phyloP scores from a whole-genome alignment of 2,329 filamentous ascomycete genomes.

The Fusarium mundagurra region DNA sequence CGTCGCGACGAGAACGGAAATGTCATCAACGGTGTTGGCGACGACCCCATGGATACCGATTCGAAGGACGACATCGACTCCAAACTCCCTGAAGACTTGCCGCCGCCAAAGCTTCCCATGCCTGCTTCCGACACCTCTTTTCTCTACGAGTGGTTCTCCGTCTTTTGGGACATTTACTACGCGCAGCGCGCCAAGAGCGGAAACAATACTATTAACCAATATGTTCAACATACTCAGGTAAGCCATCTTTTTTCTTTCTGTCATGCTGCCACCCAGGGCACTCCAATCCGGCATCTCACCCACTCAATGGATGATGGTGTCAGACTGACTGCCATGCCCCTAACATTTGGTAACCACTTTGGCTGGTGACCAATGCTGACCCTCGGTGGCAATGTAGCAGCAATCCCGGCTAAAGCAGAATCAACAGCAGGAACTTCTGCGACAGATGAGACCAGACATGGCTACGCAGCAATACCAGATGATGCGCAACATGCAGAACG shows the following conservation, averaged over 20 bases:
- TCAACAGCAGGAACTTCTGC: constrained; percentile 80
- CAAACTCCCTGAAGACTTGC: constrained; percentile 83
- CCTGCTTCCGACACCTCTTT: constrained; percentile 79
- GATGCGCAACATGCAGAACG: constrained; percentile 74
- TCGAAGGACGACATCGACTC: constrained; percentile 78
- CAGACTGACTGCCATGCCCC: constrained; percentile 23
- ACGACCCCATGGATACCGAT: constrained; percentile 85
- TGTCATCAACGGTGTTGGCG: constrained; percentile 73
- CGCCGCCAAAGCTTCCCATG: constrained; percentile 74
- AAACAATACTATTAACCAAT: constrained; percentile 74
- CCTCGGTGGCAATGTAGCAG: constrained; percentile 55
- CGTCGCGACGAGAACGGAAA: constrained; percentile 75
- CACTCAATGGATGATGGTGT: constrained; percentile 10
- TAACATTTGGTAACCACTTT: constrained; percentile 37
- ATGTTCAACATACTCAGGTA: constrained; percentile 82
- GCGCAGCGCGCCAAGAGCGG: constrained; percentile 79
- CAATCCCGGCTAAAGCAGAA: constrained; percentile 79
- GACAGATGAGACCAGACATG: constrained; percentile 73
- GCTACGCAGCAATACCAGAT: constrained; percentile 67
- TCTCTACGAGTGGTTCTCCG: constrained; percentile 95
- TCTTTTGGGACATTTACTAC: constrained; percentile 96
- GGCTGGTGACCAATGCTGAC: constrained; percentile 35
- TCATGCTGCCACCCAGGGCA: constrained; percentile 19
- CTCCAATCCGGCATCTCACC: constrained; percentile 9
- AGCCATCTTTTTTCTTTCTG: constrained; percentile 32